Evolutionary conservation across 2,329 filamentous ascomycete genomes (phyloP).

Genomic region (Aspergillus fischeri): DNA sequence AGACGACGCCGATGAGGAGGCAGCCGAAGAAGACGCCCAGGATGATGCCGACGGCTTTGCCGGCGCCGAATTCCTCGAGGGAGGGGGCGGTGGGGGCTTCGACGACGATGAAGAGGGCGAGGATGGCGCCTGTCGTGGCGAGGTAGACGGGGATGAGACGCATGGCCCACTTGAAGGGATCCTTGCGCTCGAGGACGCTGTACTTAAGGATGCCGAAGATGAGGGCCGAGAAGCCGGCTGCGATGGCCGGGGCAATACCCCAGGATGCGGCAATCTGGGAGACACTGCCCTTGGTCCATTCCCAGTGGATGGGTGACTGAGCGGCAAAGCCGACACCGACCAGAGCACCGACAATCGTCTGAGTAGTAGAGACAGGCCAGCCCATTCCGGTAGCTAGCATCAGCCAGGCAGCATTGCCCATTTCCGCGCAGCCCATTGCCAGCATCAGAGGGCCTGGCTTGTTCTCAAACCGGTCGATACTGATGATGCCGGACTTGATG

Average conservation of each 20-base stretch:
- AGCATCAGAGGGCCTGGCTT: slow-evolving; percentile 37
- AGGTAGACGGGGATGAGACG: slow-evolving; percentile 49
- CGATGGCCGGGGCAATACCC: slow-evolving; percentile 48
- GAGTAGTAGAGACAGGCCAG: slow-evolving; percentile 41
- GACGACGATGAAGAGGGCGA: slow-evolving; percentile 57
- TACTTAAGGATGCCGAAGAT: slow-evolving; percentile 51
- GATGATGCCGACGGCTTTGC: slow-evolving; percentile 23
- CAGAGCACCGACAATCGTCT: slow-evolving; percentile 38
- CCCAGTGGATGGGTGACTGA: slow-evolving; percentile 20
- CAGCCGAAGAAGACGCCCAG: slow-evolving; percentile 25
- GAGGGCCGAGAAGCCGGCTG: slow-evolving; percentile 45
- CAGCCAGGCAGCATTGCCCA: slow-evolving; percentile 38
- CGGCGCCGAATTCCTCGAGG: slow-evolving; percentile 22
- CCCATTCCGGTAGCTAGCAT: slow-evolving; percentile 33
- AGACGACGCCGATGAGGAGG: slow-evolving; percentile 19
- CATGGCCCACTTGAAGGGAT: slow-evolving; percentile 49
- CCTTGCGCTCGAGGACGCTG: slow-evolving; percentile 46
- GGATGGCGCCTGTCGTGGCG: slow-evolving; percentile 45
- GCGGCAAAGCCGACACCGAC: slow-evolving; percentile 25
- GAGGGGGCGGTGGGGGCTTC: slow-evolving; percentile 23
- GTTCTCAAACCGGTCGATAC: slow-evolving; percentile 32
- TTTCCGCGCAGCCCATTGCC: slow-evolving; percentile 33
- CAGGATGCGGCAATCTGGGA: slow-evolving; percentile 48
- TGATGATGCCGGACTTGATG: slow-evolving; percentile 44
- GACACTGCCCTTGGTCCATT: slow-evolving; percentile 42